Evolutionary conservation across 2,329 filamentous ascomycete genomes (phyloP).

Genomic region (Graphium sp.): DNA sequence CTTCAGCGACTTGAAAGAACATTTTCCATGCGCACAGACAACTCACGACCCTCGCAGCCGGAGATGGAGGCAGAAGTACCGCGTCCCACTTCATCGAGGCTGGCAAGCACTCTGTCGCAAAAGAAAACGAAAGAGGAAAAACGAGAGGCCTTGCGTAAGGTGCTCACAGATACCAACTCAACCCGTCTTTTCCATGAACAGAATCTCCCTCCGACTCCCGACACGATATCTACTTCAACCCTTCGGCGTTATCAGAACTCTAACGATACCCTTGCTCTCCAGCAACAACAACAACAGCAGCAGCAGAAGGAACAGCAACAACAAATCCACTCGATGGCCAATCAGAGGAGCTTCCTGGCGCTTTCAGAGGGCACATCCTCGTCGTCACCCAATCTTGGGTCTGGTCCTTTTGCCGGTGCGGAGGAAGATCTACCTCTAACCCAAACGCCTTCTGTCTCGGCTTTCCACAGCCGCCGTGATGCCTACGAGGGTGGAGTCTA

Average conservation of each 20-base stretch:
- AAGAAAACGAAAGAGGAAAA: constrained; percentile 25
- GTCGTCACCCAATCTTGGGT: constrained; percentile 3
- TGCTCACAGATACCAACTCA: constrained; percentile 27
- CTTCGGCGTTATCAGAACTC: constrained; percentile 32
- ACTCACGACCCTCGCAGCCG: constrained; percentile 13
- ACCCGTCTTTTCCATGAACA: constrained; percentile 23
- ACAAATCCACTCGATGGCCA: constrained; percentile 6
- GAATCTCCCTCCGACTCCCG: constrained; percentile 37
- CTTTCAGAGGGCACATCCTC: constrained; percentile 12
- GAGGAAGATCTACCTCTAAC: too few relatives aligned
- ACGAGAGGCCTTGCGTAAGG: constrained; percentile 26
- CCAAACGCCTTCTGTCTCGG: constrained; percentile 14
- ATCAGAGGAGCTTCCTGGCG: constrained; percentile 15
- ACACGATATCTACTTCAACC: constrained; percentile 40
- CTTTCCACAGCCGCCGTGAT: constrained; percentile 14
- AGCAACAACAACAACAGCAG: constrained; percentile 11
- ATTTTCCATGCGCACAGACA: constrained; percentile 11
- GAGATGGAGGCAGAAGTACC: constrained; percentile 9
- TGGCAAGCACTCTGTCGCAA: constrained; percentile 8
- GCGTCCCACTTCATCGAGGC: constrained; percentile 6
- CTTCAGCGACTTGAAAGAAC: constrained; percentile 27
- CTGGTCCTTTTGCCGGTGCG: too few relatives aligned
- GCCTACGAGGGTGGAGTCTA: constrained; percentile 9
- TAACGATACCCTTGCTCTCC: constrained; percentile 25
- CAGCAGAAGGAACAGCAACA: too few relatives aligned